Percentiles rank a stretch among this genome's conserved stretches.
phyloP scores from a whole-genome alignment of 163 green algal genomes.

The Prototheca stagnorum region DNA sequence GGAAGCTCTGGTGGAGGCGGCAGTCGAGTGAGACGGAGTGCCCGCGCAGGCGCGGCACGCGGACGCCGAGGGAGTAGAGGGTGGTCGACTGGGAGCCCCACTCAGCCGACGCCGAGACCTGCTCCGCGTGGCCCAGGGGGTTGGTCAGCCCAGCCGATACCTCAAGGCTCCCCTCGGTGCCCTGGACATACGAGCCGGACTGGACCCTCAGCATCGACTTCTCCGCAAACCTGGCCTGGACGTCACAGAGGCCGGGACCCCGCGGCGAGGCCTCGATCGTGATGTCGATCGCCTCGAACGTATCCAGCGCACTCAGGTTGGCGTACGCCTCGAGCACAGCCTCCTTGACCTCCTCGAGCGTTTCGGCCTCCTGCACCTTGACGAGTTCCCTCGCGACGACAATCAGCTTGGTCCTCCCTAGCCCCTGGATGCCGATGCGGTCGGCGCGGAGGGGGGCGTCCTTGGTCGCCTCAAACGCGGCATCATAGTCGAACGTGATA shows the following conservation, averaged over 20 bases:
- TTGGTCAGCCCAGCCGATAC: slow-evolving; percentile 32
- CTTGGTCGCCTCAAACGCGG: slow-evolving; percentile 31
- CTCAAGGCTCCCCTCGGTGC: slow-evolving; percentile 33
- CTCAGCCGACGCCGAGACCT: slow-evolving; percentile 20
- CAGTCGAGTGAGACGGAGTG: not conserved
- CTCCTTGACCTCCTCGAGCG: slow-evolving; percentile 45
- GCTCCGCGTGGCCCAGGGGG: slow-evolving; percentile 32
- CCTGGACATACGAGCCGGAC: slow-evolving; percentile 48
- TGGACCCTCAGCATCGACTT: slow-evolving; percentile 34
- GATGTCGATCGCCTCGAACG: slow-evolving; percentile 41
- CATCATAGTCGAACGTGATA: slow-evolving; percentile 28
- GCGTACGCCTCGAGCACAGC: slow-evolving; percentile 27
- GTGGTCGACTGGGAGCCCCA: slow-evolving; percentile 31
- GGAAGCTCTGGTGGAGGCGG: slow-evolving; percentile 22
- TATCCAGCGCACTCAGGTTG: slow-evolving; percentile 33
- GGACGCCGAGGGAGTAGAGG: slow-evolving; percentile 21
- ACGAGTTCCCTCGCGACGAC: slow-evolving; percentile 39
- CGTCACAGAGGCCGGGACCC: slow-evolving; percentile 14
- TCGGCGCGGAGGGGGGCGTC: slow-evolving; percentile 19
- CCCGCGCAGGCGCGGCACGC: slow-evolving; percentile 20
- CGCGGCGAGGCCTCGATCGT: slow-evolving; percentile 24
- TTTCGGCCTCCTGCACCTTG: slow-evolving; percentile 19
- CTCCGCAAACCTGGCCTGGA: slow-evolving; percentile 32
- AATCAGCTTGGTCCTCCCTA: slow-evolving; percentile 30
- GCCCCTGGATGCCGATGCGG: slow-evolving; percentile 17